Conservation (phyloP, 2,329 filamentous ascomycete genomes). For the Monilinia vaccinii-corymbosi region DNA sequence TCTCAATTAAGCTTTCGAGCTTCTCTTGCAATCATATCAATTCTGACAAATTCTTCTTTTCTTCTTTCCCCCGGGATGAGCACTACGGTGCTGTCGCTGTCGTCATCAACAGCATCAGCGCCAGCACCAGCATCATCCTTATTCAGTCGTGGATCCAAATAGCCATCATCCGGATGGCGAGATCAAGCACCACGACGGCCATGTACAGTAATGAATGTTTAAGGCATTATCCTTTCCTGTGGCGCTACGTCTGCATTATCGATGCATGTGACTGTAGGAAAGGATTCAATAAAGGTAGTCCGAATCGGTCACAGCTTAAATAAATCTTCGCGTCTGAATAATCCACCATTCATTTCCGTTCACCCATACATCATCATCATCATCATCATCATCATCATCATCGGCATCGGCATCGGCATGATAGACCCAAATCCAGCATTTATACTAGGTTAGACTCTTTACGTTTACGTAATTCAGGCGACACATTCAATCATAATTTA, state of each 20-base stretch:
- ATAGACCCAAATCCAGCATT: not conserved
- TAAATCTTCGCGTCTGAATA: not conserved
- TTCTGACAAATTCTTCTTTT: no score
- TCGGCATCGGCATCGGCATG: not conserved
- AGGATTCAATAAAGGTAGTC: not conserved
- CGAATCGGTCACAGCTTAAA: not conserved
- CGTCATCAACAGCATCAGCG: not conserved
- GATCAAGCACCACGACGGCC: not conserved
- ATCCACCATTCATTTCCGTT: no score
- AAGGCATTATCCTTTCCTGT: not conserved
- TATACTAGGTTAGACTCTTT: not conserved
- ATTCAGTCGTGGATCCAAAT: not conserved
- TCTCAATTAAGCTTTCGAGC: not conserved
- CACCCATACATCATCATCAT: not conserved
- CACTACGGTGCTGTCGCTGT: not conserved
- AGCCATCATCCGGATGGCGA: not conserved
- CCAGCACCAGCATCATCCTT: not conserved
- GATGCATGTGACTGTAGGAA: not conserved
- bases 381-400: not conserved
- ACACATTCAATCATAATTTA: no score
- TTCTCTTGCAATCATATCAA: not conserved
- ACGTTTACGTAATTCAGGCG: no score
- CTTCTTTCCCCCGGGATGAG: not conserved
- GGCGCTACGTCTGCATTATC: slow-evolving; percentile 4
- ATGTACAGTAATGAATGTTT: not conserved